Percentiles rank a stretch among this genome's conserved stretches.
Evolutionary conservation across 2,329 filamentous ascomycete genomes (phyloP).

Genomic region (Diaporthe sp.): DNA sequence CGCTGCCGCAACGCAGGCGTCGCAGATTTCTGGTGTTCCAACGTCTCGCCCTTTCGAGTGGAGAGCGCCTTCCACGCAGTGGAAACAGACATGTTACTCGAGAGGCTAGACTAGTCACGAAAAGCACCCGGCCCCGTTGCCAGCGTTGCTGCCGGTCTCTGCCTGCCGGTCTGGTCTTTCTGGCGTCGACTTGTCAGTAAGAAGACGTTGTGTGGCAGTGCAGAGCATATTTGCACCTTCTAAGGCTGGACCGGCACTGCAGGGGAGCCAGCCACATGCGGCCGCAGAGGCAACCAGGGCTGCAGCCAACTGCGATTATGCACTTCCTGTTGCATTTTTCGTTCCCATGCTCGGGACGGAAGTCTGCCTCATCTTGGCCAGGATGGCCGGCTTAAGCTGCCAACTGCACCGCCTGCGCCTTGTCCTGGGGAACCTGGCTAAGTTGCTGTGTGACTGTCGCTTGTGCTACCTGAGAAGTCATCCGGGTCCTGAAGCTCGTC

Average conservation of each 20-base stretch:
- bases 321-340: neutral
- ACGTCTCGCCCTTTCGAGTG: neutral
- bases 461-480: neutral
- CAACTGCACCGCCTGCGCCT: neutral
- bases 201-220: neutral
- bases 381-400: neutral
- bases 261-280: neutral
- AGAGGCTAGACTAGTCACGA: neutral
- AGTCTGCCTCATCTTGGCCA: neutral
- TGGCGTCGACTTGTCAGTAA: neutral
- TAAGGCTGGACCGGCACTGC: conserved; percentile 5
- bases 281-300: neutral
- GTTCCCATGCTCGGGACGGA: neutral
- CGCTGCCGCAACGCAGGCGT: neutral
- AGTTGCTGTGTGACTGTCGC: neutral
- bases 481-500: neutral
- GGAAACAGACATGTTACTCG: neutral
- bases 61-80: neutral
- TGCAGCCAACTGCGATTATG: conserved; percentile 7
- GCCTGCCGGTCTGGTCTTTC: neutral
- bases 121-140: neutral
- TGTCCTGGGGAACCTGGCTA: neutral
- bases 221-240: neutral
- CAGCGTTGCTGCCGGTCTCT: neutral
- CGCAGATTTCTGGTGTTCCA: neutral